Evolutionary conservation across 768 basidiomycete genomes (phyloP).

Genomic region (Termitomyces sp.): DNA sequence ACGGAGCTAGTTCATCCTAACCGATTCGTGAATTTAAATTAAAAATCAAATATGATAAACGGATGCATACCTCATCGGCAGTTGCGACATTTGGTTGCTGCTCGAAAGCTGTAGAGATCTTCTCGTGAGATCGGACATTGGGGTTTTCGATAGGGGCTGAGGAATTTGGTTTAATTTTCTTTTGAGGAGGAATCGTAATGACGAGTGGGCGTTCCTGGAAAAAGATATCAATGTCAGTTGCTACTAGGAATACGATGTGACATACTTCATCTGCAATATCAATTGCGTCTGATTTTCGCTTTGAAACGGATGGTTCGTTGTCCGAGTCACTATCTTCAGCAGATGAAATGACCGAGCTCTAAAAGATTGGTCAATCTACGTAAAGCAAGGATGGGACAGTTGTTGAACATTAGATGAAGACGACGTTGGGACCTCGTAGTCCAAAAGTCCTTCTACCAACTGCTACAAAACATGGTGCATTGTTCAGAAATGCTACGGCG

Average conservation of each 20-base stretch:
- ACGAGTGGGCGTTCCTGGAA: background rate
- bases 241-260: background rate
- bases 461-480: background rate
- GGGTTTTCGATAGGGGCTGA: too few species aligned
- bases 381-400: too few species aligned
- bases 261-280: constrained; percentile 7
- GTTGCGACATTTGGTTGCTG: background rate
- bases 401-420: background rate
- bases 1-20: background rate
- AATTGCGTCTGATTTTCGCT: background rate
- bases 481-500: background rate
- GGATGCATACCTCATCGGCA: background rate
- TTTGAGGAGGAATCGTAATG: constrained; percentile 4
- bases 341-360: background rate
- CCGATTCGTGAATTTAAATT: too few species aligned
- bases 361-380: background rate
- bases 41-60: background rate
- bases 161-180: background rate
- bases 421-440: background rate
- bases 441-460: background rate
- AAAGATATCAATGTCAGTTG: background rate
- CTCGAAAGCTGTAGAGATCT: background rate
- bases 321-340: background rate
- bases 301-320: background rate
- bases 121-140: background rate